phyloP scores from a whole-genome alignment of 176 grass and related monocot species.

The Aegilops umbellulata region DNA sequence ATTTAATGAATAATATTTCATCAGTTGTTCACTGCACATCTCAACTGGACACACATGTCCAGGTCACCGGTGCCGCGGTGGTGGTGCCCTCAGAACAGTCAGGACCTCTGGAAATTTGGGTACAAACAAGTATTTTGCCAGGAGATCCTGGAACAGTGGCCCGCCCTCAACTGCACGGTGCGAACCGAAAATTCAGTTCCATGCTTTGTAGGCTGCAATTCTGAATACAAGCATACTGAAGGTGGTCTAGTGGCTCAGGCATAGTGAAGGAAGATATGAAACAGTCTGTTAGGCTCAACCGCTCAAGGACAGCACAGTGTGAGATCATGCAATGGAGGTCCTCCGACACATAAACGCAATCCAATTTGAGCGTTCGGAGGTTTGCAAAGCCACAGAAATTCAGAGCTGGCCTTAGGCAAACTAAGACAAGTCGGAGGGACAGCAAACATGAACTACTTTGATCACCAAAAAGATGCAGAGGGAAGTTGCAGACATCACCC shows the following conservation, averaged over 20 bases:
- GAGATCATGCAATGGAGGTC: background rate
- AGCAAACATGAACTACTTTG: background rate
- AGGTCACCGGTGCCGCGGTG: too few relatives aligned
- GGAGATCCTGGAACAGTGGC: too few relatives aligned
- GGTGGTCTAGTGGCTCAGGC: background rate
- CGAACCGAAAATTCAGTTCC: too few relatives aligned
- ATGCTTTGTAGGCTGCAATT: background rate
- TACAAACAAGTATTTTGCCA: too few relatives aligned
- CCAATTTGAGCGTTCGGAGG: background rate
- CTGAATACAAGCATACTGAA: background rate
- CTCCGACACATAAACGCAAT: background rate
- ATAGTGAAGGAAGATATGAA: background rate
- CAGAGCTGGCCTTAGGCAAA: background rate
- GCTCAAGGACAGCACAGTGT: background rate
- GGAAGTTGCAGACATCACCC: background rate
- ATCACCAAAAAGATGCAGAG: background rate
- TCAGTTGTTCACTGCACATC: too few relatives aligned
- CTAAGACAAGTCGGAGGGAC: background rate
- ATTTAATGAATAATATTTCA: background rate
- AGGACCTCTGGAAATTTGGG: too few relatives aligned
- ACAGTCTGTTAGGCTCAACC: background rate
- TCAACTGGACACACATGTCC: too few relatives aligned
- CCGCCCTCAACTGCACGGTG: too few relatives aligned
- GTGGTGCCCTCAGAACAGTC: too few relatives aligned
- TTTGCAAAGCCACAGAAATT: background rate